phyloP scores from a whole-genome alignment of 345 rosid species.

The Abelmoschus esculentus region DNA sequence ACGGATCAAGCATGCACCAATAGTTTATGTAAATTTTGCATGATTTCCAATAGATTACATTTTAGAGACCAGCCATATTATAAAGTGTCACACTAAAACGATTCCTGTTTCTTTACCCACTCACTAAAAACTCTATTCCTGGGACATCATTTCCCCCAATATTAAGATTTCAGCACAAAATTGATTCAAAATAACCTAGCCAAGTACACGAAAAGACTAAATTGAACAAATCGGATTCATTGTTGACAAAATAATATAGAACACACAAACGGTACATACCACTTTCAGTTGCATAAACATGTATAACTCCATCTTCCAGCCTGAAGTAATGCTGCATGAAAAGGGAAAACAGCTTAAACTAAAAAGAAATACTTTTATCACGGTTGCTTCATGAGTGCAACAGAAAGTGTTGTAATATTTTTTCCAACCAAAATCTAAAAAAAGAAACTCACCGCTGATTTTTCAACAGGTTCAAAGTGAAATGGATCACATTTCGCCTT shows the following conservation, averaged over 20 bases:
- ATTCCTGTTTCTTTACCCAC: not conserved
- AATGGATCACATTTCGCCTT: conserved; percentile 27
- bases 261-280: conserved; percentile 17
- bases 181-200: not conserved
- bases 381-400: not conserved
- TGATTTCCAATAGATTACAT: not conserved
- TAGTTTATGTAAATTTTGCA: not conserved
- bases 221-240: not conserved
- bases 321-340: conserved; percentile 36
- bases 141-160: not conserved
- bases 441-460: conserved; percentile 30
- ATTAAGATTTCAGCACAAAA: not conserved
- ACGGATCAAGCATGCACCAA: not conserved
- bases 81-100: not conserved
- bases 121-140: not conserved
- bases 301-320: conserved; percentile 47
- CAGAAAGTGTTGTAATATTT: not conserved
- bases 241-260: not conserved
- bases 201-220: not conserved
- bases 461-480: conserved; percentile 35
- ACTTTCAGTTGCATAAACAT: conserved; percentile 36
- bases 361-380: not conserved
- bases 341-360: not conserved
- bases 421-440: not conserved
- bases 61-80: not conserved